Evolutionary conservation across 352 stramenopile species (phyloP).

Genomic region (Pythium rhizo-oryzae): DNA sequence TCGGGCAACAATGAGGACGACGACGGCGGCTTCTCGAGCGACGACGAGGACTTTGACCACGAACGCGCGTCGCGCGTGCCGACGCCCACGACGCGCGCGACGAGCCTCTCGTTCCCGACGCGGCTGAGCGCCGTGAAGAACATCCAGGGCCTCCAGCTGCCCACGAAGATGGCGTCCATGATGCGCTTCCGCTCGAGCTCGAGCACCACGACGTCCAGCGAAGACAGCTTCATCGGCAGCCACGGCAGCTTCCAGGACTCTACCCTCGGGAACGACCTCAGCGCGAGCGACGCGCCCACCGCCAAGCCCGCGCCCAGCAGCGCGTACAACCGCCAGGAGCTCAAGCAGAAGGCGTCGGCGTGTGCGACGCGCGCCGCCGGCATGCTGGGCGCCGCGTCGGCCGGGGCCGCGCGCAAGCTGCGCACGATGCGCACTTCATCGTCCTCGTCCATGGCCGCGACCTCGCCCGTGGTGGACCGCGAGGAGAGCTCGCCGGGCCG

Average conservation of each 20-base stretch:
- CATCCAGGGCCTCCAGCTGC: conserved; percentile 32
- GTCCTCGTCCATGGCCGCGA: conserved; percentile 6
- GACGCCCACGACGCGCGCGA: conserved; percentile 29
- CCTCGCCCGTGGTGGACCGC: conserved; percentile 8
- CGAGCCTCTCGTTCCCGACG: conserved; percentile 31
- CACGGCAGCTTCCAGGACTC: conserved; percentile 19
- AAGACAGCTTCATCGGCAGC: conserved; percentile 45
- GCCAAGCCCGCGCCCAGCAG: conserved; percentile 1
- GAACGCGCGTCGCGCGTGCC: conserved; percentile 34
- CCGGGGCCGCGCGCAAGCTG: conserved; percentile 58
- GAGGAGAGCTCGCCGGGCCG: background rate
- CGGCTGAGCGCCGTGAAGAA: conserved; percentile 38
- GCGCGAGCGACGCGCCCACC: background rate
- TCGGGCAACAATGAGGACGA: conserved; percentile 14
- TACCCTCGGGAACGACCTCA: background rate
- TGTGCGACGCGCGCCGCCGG: conserved; percentile 50
- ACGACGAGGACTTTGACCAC: conserved; percentile 53
- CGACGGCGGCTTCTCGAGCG: conserved; percentile 64
- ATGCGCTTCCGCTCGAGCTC: conserved; percentile 56
- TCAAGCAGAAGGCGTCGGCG: conserved; percentile 39
- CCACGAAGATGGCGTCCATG: conserved; percentile 31
- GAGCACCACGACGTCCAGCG: conserved; percentile 47
- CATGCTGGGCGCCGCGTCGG: conserved; percentile 50
- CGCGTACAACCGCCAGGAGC: conserved; percentile 40
- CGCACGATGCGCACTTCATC: conserved; percentile 30